These are phyloP conservation scores for Phytopythium vexans DNA, from an alignment of 352 stramenopile genomes.

Conservation along the genomic window DNA sequence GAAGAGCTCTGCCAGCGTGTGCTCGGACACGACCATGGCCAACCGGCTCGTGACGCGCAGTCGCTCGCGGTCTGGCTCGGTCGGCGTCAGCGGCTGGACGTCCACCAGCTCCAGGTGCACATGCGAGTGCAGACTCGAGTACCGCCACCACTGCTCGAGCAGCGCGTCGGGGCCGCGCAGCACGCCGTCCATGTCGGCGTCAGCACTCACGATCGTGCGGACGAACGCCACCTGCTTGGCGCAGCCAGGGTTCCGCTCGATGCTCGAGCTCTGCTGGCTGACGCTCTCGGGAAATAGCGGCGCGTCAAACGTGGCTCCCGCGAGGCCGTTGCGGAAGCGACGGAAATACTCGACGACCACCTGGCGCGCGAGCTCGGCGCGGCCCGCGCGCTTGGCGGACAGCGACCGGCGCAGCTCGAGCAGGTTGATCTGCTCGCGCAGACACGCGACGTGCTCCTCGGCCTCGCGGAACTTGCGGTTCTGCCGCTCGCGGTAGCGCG, in stretches of 20 bases:
- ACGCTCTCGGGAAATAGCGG: neutral
- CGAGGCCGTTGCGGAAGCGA: constrained; percentile 13
- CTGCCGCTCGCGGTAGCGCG: constrained; percentile 32
- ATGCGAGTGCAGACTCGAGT: constrained; percentile 15
- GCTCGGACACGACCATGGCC: neutral
- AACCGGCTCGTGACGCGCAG: neutral
- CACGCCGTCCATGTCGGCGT: constrained; percentile 14
- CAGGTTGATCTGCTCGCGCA: constrained; percentile 18
- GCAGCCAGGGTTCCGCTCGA: neutral
- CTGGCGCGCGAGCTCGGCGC: constrained; percentile 7
- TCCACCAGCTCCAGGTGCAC: constrained; percentile 20
- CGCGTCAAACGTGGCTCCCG: neutral
- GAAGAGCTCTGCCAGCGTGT: neutral
- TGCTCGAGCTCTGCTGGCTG: constrained; percentile 7
- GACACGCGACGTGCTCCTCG: constrained; percentile 13
- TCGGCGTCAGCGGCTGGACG: constrained; percentile 12
- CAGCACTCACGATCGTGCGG: constrained; percentile 8
- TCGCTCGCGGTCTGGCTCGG: neutral
- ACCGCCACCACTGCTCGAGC: constrained; percentile 27
- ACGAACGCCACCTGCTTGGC: constrained; percentile 18
- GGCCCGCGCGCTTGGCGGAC: constrained; percentile 8
- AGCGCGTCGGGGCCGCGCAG: constrained; percentile 9
- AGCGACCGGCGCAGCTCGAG: constrained; percentile 5
- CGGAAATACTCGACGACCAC: constrained; percentile 18
- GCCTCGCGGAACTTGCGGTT: constrained; percentile 16